These are phyloP conservation scores for Colletotrichum abscissum DNA, from an alignment of 2,329 filamentous ascomycete genomes.

Conservation along the genomic window DNA sequence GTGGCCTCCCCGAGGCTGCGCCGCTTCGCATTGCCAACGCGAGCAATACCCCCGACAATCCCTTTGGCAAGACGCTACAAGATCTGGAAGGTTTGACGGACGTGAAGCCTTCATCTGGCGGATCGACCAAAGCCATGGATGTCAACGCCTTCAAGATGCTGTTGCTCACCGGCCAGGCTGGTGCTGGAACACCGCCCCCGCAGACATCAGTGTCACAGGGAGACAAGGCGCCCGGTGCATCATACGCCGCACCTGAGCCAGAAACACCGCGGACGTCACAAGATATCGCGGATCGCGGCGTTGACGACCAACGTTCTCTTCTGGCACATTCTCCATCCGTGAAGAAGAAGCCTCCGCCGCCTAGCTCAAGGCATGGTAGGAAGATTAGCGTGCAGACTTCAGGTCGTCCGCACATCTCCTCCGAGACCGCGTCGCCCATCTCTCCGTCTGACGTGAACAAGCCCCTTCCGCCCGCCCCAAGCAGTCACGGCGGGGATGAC, in stretches of 20 bases:
- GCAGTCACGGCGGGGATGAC: conserved; percentile 59
- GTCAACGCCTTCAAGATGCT: conserved; percentile 83
- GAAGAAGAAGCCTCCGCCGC: conserved; percentile 78
- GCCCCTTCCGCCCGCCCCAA: conserved; percentile 67
- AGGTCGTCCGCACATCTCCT: conserved; percentile 35
- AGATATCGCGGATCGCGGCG: conserved; percentile 65
- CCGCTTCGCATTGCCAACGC: conserved; percentile 36
- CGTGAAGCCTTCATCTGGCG: conserved; percentile 42
- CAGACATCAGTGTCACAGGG: conserved; percentile 47
- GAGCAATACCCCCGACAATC: conserved; percentile 55
- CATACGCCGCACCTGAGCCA: neutral
- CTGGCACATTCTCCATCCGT: conserved; percentile 49
- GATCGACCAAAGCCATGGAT: conserved; percentile 65
- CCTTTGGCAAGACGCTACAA: conserved; percentile 67
- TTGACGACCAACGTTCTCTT: conserved; percentile 55
- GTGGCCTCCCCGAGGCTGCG: conserved; percentile 28
- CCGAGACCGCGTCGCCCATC: conserved; percentile 39
- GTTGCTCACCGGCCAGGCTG: conserved; percentile 76
- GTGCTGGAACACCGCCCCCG: conserved; percentile 38
- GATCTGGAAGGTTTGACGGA: conserved; percentile 57
- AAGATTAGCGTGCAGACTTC: conserved; percentile 65
- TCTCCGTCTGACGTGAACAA: conserved; percentile 68
- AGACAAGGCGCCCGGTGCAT: conserved; percentile 53
- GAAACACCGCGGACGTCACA: conserved; percentile 70
- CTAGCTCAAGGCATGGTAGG: conserved; percentile 82